Evolutionary conservation across 2,329 filamentous ascomycete genomes (phyloP).

Genomic region (Fusarium papillatum): DNA sequence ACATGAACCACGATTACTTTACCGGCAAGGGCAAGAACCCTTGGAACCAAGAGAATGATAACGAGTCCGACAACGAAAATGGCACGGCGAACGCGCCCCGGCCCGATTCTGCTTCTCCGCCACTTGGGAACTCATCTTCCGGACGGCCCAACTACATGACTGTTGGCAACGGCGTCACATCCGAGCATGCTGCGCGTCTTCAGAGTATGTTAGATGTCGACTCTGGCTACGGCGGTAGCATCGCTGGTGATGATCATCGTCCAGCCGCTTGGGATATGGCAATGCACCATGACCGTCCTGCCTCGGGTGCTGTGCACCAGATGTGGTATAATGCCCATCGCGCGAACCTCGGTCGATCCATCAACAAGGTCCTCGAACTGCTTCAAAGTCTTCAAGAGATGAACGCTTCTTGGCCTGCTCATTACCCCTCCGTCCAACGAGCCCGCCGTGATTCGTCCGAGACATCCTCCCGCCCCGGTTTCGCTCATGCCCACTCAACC

Average conservation of each 20-base stretch:
- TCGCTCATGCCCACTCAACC: constrained; percentile 75
- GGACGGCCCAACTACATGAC: constrained; percentile 82
- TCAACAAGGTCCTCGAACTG: constrained; percentile 87
- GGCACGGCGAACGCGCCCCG: constrained; percentile 32
- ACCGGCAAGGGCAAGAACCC: constrained; percentile 67
- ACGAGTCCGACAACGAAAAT: constrained; percentile 40
- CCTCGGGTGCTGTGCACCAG: constrained; percentile 90
- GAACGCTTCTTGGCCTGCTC: constrained; percentile 93
- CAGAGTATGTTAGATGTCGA: constrained; percentile 88
- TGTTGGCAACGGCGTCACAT: constrained; percentile 85
- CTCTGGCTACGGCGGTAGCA: constrained; percentile 92
- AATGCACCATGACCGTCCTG: constrained; percentile 58
- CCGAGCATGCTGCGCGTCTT: constrained; percentile 84
- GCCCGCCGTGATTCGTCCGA: constrained; percentile 59
- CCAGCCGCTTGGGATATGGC: constrained; percentile 61
- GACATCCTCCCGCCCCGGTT: constrained; percentile 69
- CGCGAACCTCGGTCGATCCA: constrained; percentile 87
- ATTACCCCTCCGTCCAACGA: constrained; percentile 89
- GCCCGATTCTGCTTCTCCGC: constrained; percentile 44
- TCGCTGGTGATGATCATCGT: constrained; percentile 72
- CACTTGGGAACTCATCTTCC: constrained; percentile 41
- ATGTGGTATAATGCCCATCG: constrained; percentile 96
- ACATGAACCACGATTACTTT: constrained; percentile 73
- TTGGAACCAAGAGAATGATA: constrained; percentile 48
- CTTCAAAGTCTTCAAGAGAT: constrained; percentile 88